Evolutionary conservation across 305 asterid species (phyloP).

Genomic region (Ajuga reptans): DNA sequence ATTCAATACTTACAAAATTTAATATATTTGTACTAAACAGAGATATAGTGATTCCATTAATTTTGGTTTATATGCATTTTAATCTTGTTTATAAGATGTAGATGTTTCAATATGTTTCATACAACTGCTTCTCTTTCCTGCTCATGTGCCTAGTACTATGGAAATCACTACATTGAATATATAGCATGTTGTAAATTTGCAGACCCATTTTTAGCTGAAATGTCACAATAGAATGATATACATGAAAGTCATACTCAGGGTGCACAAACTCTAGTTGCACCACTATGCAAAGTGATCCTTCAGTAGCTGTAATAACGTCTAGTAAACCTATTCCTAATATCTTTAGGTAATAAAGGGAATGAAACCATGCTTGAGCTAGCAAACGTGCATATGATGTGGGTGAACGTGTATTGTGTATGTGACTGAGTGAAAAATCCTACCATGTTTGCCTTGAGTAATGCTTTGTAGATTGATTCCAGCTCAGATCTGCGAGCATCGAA

Average conservation of each 20-base stretch:
- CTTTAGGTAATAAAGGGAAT: slow-evolving; percentile 9
- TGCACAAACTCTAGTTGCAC: neutral
- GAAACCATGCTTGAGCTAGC: neutral
- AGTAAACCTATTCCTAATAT: neutral
- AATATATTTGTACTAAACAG: neutral
- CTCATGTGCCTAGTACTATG: neutral
- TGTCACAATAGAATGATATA: neutral
- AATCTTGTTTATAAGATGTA: neutral
- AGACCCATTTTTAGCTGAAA: neutral
- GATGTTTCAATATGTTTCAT: neutral
- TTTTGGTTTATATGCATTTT: slow-evolving; percentile 1
- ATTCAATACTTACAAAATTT: neutral
- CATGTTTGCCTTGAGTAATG: slow-evolving; percentile 78
- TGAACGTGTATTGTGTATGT: neutral
- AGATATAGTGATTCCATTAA: neutral
- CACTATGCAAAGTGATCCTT: slow-evolving; percentile 12
- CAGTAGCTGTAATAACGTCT: slow-evolving; percentile 13
- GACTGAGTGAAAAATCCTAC: slow-evolving; percentile 33
- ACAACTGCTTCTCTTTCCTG: slow-evolving; percentile 2
- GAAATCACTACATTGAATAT: neutral
- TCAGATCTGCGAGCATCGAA: slow-evolving; percentile 90
- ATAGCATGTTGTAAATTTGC: neutral
- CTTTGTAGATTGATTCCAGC: slow-evolving; percentile 73
- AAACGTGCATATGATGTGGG: neutral
- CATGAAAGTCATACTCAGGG: neutral